Base-by-base conservation (phyloP, 129 eudicot genomes). In the Lactuca saligna region DNA sequence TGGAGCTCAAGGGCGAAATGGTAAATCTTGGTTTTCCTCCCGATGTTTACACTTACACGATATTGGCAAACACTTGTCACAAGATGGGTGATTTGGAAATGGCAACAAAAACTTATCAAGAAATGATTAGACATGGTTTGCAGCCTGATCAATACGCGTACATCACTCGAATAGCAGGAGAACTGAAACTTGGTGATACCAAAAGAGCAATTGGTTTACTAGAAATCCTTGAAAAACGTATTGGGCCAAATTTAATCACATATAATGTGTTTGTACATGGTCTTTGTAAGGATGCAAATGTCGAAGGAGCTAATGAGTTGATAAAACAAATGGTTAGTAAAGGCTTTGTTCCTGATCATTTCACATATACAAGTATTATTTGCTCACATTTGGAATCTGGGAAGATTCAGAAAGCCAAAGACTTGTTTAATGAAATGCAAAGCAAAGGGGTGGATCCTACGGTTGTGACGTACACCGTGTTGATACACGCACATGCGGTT, bases 321-420 rank as follows among this genome's bases (percentile, higher is more conserved):
- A 75, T 82, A 34, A 75, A 75, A 55, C 76, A 75, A 48, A 84
- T 88, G 95, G 72, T 80, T 39, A 32, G 29, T 13, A 25, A 71
- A 6, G 88, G 88, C 17, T 57, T 84, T 66, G 57, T 61, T 53
- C 90, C 90, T 9, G 95, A 87, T 68, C 90, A 77, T 38, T 69
- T 87, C n/a, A 84, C 90, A 0, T 87, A 84, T 61, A 87, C 90
- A 8, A 77, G 88, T 79, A 80, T 84, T 3, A 87, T 87, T 68
- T 88, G 84, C 54, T 82, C 82, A 49, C 63, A 88, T 71, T 66
- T 88, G 64, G 72, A 80, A 74, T 33, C 17, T 42, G 87, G 86
- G 51, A 44, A 84, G 56, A 82, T 84, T 65, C 72, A 70, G 55
- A 68, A 70, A 68, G 90, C 95, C 25, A 62, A 72, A 51, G 87